Conservation (phyloP, 2,329 filamentous ascomycete genomes). For the Coniochaeta sp. region DNA sequence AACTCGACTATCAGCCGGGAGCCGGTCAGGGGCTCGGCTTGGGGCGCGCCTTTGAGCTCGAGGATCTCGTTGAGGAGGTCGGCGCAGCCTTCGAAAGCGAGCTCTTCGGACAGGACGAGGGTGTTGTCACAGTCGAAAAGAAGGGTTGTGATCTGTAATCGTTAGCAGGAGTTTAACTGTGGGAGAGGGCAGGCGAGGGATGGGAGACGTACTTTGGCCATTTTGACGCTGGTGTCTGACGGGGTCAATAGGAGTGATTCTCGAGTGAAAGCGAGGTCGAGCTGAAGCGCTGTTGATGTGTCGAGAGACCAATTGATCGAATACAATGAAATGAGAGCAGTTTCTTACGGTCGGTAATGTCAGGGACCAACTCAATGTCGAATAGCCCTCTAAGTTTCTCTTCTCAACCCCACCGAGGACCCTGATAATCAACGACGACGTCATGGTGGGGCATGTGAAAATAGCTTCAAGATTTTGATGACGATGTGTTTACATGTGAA, state of each 20-base stretch:
- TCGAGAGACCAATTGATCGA: background rate
- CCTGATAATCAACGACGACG: background rate
- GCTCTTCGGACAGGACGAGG: constrained; percentile 81
- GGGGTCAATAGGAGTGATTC: background rate
- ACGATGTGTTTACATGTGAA: background rate
- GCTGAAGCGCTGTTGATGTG: background rate
- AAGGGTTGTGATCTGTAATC: constrained; percentile 55
- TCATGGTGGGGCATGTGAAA: background rate
- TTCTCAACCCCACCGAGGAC: background rate
- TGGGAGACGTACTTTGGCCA: background rate
- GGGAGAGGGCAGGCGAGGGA: background rate
- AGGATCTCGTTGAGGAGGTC: constrained; percentile 84
- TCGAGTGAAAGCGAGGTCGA: background rate
- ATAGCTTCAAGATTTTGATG: background rate
- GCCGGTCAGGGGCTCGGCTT: constrained; percentile 62
- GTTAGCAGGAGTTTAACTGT: background rate
- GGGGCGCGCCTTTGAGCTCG: constrained; percentile 50
- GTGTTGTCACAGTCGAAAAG: constrained; percentile 85
- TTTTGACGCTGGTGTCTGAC: background rate
- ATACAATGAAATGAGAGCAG: background rate
- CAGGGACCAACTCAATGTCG: background rate
- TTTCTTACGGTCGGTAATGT: background rate
- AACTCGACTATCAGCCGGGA: constrained; percentile 76
- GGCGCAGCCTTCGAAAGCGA: constrained; percentile 87
- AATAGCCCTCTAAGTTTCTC: background rate